phyloP scores from a whole-genome alignment of 108 stramenopile species.

The Fragilaria crotonensis region DNA sequence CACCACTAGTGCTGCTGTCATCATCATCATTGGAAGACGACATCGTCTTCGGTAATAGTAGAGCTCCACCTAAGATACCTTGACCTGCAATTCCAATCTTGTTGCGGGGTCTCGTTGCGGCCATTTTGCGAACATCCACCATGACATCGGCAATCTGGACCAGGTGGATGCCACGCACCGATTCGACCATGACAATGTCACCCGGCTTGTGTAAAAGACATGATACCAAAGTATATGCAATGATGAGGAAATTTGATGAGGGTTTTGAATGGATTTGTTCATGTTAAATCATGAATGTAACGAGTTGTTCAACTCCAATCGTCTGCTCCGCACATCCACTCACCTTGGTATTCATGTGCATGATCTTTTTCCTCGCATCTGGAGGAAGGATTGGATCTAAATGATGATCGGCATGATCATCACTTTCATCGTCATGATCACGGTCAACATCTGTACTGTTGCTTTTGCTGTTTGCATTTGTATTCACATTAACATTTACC shows the following conservation, averaged over 20 bases:
- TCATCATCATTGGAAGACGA: neutral
- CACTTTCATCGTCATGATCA: too few relatives aligned
- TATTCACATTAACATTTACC: conserved; percentile 20
- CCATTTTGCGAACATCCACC: conserved; percentile 85
- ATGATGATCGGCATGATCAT: conserved; percentile 31
- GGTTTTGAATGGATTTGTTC: too few relatives aligned
- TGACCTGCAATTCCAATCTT: neutral
- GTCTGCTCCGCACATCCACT: too few relatives aligned
- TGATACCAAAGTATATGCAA: too few relatives aligned
- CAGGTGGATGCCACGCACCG: conserved; percentile 59
- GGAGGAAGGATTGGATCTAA: conserved; percentile 53
- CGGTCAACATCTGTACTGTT: too few relatives aligned
- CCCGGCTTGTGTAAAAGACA: conserved; percentile 27
- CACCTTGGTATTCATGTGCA: conserved; percentile 20
- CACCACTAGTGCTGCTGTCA: neutral
- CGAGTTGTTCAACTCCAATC: too few relatives aligned
- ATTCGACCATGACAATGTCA: conserved; percentile 35
- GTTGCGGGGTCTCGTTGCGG: conserved; percentile 38
- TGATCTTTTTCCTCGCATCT: conserved; percentile 25
- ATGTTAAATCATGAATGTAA: too few relatives aligned
- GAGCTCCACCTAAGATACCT: conserved; percentile 5
- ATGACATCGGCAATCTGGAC: conserved; percentile 83
- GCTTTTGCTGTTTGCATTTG: too few relatives aligned
- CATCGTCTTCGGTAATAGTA: neutral
- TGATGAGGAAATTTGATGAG: too few relatives aligned